Percentiles rank a stretch among this genome's conserved stretches.
Evolutionary conservation across 208 protist species (phyloP).

Genomic region (Wallacemonas sp.): DNA sequence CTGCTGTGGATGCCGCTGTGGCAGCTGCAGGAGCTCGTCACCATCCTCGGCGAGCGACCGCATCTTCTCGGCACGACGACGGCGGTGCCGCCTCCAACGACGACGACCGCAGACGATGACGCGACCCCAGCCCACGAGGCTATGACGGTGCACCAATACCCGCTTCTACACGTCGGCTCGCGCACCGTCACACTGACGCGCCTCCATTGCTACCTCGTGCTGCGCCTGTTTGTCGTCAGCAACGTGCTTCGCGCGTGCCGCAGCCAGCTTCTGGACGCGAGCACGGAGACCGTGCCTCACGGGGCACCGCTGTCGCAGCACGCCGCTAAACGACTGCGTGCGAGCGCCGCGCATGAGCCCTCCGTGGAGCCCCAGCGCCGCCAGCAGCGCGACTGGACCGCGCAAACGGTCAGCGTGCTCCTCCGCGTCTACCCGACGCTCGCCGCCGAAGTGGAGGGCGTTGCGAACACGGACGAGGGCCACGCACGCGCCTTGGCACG

Average conservation of each 20-base stretch:
- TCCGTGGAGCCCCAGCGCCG: conserved; percentile 15
- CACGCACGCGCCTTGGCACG: conserved; percentile 40
- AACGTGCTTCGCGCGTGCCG: conserved; percentile 69
- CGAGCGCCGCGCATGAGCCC: conserved; percentile 12
- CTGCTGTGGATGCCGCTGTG: conserved; percentile 84
- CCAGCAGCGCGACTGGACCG: conserved; percentile 36
- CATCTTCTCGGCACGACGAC: conserved; percentile 25
- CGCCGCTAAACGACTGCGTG: conserved; percentile 2
- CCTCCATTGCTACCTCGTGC: conserved; percentile 62
- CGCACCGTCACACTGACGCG: conserved; percentile 19
- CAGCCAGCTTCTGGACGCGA: conserved; percentile 12
- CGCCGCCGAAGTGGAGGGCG: conserved; percentile 50
- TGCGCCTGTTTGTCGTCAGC: conserved; percentile 68
- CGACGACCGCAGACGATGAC: neutral
- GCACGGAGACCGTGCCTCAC: neutral
- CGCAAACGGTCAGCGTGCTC: conserved; percentile 27
- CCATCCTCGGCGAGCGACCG: conserved; percentile 41
- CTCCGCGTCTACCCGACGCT: conserved; percentile 31
- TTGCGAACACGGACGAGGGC: conserved; percentile 19
- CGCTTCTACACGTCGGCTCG: conserved; percentile 9
- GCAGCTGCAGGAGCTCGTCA: conserved; percentile 74
- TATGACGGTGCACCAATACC: neutral
- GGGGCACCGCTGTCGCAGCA: neutral
- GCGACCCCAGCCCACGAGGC: neutral
- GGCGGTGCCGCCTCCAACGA: neutral